Conservation (phyloP, 2,329 filamentous ascomycete species). For the Penicillium sp. region DNA sequence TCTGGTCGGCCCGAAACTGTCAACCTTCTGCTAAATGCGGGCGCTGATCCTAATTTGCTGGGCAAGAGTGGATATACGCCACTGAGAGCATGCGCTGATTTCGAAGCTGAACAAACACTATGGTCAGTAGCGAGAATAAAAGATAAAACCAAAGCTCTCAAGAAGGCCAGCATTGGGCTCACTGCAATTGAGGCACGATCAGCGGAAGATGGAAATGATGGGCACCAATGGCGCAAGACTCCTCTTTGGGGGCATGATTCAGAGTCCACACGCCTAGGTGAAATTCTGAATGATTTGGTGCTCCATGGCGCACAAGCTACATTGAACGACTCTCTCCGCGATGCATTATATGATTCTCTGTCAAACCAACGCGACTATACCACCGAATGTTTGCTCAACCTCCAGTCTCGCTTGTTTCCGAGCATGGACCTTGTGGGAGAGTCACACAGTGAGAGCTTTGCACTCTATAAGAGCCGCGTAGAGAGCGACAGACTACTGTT, state of each 20-base stretch:
- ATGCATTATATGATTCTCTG: not conserved
- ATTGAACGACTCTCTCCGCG: not conserved
- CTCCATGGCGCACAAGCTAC: not conserved
- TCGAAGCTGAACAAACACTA: constrained; percentile 4
- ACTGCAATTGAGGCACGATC: not conserved
- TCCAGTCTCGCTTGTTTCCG: not conserved
- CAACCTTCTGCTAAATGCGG: constrained; percentile 5
- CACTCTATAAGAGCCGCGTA: not conserved
- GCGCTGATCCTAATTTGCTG: constrained; percentile 6
- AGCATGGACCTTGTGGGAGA: not conserved
- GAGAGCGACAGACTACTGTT: not conserved
- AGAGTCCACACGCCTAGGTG: not conserved
- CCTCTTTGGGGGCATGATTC: not conserved
- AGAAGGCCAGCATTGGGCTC: not conserved
- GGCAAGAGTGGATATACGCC: not conserved
- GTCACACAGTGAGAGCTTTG: not conserved
- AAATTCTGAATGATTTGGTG: not conserved
- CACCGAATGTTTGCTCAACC: not conserved
- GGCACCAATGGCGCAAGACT: not conserved
- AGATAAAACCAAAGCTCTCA: not conserved
- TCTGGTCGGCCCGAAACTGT: constrained; percentile 17
- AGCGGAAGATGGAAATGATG: not conserved
- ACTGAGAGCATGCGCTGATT: constrained; percentile 3
- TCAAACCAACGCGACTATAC: not conserved
- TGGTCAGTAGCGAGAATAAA: not conserved